These are phyloP conservation scores for Aegilops longissima DNA, from an alignment of 176 grass and related monocot genomes.

Conservation along the genomic window DNA sequence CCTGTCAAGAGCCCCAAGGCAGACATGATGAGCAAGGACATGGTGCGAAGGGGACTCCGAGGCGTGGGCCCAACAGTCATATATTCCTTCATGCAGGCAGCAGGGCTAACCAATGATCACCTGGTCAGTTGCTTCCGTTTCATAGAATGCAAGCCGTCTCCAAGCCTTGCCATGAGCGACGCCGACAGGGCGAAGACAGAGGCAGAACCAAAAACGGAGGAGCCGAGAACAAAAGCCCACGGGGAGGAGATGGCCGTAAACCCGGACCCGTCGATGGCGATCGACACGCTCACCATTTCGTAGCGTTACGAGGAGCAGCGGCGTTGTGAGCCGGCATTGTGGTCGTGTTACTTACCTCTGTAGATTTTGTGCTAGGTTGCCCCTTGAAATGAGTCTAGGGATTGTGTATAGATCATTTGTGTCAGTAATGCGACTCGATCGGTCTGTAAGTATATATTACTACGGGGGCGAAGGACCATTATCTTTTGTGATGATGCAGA, in stretches of 20 bases:
- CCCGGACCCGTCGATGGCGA: slow-evolving; percentile 6
- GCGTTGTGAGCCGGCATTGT: neutral
- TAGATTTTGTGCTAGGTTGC: slow-evolving; percentile 30
- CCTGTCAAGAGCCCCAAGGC: slow-evolving; percentile 90
- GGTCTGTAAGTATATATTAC: slow-evolving; percentile 31
- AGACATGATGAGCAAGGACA: slow-evolving; percentile 88
- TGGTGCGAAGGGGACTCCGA: slow-evolving; percentile 73
- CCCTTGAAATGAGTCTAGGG: neutral
- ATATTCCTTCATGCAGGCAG: slow-evolving; percentile 97
- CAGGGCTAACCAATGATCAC: slow-evolving; percentile 88
- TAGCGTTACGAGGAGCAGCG: slow-evolving; percentile 26
- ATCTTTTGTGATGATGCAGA: slow-evolving; percentile 19
- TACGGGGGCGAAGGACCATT: neutral
- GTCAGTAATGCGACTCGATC: slow-evolving; percentile 30
- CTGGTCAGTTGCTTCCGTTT: slow-evolving; percentile 79
- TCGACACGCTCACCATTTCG: slow-evolving; percentile 51
- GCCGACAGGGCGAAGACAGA: neutral
- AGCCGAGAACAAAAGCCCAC: slow-evolving; percentile 6
- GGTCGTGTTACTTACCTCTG: slow-evolving; percentile 25
- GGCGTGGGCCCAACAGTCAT: slow-evolving; percentile 75
- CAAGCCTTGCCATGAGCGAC: slow-evolving; percentile 14
- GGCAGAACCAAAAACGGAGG: slow-evolving; percentile 13
- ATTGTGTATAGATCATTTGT: slow-evolving; percentile 50
- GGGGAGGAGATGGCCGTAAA: slow-evolving; percentile 15
- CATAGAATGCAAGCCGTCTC: slow-evolving; percentile 49